Percentiles rank a stretch among this genome's conserved stretches.
Conservation (phyloP, 140 eudicot genomes). For the Senecio squalidus region DNA sequence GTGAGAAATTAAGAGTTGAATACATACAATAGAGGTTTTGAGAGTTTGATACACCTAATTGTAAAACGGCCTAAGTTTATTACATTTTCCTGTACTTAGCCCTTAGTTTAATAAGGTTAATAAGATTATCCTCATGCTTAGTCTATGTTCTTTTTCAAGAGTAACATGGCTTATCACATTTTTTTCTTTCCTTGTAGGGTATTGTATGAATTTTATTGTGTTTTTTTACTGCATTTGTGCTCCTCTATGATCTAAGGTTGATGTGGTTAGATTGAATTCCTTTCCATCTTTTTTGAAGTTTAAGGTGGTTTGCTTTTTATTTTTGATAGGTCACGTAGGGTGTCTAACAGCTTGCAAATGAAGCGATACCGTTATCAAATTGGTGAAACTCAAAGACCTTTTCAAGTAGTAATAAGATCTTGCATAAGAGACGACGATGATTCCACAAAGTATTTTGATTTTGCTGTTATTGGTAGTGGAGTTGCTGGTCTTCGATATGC, state of each 20-base stretch:
- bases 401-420: slow-evolving; percentile 28
- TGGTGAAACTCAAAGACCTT: slow-evolving; percentile 24
- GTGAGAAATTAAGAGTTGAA: too few relatives aligned
- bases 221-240: neutral
- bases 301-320: neutral
- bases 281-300: neutral
- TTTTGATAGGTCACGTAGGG: slow-evolving; percentile 54
- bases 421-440: slow-evolving; percentile 43
- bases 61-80: too few relatives aligned
- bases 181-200: too few relatives aligned
- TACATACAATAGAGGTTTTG: too few relatives aligned
- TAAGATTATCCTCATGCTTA: too few relatives aligned
- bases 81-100: too few relatives aligned
- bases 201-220: too few relatives aligned
- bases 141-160: too few relatives aligned
- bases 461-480: slow-evolving; percentile 90
- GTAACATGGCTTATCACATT: too few relatives aligned
- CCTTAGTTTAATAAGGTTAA: too few relatives aligned
- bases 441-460: slow-evolving; percentile 65
- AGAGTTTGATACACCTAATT: too few relatives aligned
- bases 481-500: slow-evolving; percentile 99
- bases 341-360: slow-evolving; percentile 30
- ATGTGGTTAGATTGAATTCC: neutral
- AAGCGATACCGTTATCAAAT: slow-evolving; percentile 24
- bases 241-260: neutral